Evolutionary conservation across 1,284 basidiomycete species (phyloP).

Genomic region (Rhodotorula sp.): DNA sequence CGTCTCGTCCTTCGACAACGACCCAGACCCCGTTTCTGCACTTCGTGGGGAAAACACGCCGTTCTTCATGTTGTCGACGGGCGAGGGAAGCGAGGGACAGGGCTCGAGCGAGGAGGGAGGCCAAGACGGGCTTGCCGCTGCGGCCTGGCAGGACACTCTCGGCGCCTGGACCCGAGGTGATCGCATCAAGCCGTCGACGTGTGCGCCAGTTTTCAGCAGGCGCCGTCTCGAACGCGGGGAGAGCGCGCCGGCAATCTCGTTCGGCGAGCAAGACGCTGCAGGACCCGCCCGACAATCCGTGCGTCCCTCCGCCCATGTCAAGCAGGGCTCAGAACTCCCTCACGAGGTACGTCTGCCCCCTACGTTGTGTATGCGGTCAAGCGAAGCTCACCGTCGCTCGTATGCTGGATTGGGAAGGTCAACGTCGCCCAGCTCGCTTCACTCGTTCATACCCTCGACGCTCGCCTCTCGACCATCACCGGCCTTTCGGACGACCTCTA

Average conservation of each 20-base stretch:
- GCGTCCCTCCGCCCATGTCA: too few species aligned
- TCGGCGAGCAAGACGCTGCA: too few species aligned
- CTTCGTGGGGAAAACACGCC: background rate
- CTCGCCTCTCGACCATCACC: background rate
- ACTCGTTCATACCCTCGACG: conserved; percentile 1
- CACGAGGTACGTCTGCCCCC: background rate
- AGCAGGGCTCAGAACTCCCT: too few species aligned
- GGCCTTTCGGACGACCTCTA: background rate
- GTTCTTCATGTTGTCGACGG: conserved; percentile 1
- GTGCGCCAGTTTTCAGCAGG: background rate
- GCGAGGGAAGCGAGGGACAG: background rate
- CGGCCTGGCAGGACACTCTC: background rate
- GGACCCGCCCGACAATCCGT: too few species aligned
- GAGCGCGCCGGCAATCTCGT: too few species aligned
- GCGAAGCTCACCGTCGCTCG: background rate
- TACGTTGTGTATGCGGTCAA: too few species aligned
- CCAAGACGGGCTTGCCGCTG: background rate
- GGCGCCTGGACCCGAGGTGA: too few species aligned
- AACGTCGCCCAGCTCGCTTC: background rate
- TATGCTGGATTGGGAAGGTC: background rate
- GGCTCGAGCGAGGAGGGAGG: background rate
- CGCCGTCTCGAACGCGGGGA: too few species aligned
- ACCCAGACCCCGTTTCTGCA: background rate
- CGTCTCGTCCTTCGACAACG: background rate
- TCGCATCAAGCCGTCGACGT: background rate